A percentile compares a stretch with the other conserved stretches of the same genome.
Conservation (phyloP, 2,329 filamentous ascomycete genomes). For the Leptosphaerulina australis region DNA sequence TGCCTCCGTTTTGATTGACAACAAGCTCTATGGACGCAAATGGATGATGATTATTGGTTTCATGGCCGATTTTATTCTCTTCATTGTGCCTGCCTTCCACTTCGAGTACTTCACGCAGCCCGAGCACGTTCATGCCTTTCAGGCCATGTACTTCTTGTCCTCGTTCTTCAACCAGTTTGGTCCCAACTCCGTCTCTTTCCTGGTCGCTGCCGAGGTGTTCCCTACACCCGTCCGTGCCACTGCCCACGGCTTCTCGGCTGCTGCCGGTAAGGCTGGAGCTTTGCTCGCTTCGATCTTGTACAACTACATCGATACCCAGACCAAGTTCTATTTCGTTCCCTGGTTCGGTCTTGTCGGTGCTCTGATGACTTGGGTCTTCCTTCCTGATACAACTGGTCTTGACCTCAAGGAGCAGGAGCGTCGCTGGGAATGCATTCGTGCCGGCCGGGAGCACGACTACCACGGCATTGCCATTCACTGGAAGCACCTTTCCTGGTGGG, state of each 20-base stretch:
- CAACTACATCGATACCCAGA: slow-evolving; percentile 88
- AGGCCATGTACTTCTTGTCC: slow-evolving; percentile 97
- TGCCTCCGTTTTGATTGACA: slow-evolving; percentile 87
- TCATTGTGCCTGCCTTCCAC: slow-evolving; percentile 87
- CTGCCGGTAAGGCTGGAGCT: slow-evolving; percentile 85
- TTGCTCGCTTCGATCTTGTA: slow-evolving; percentile 86
- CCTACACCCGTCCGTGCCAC: slow-evolving; percentile 91
- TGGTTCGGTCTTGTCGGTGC: slow-evolving; percentile 94
- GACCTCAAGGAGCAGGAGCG: slow-evolving; percentile 98
- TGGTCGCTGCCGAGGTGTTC: slow-evolving; percentile 95
- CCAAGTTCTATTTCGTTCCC: slow-evolving; percentile 89
- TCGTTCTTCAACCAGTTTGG: slow-evolving; percentile 99
- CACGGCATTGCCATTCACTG: slow-evolving; percentile 93
- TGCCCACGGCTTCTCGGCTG: slow-evolving; percentile 93
- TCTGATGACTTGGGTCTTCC: slow-evolving; percentile 80
- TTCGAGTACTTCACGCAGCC: slow-evolving; percentile 80
- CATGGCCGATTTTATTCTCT: slow-evolving; percentile 90
- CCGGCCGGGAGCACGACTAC: slow-evolving; percentile 79
- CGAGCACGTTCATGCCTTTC: slow-evolving; percentile 81
- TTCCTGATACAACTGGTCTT: slow-evolving; percentile 95
- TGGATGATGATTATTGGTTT: slow-evolving; percentile 97
- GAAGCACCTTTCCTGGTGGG: slow-evolving; percentile 85
- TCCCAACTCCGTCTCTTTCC: slow-evolving; percentile 94
- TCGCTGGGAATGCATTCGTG: slow-evolving; percentile 84
- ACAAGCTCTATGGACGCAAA: slow-evolving; percentile 95